Conservation (phyloP, 257 asterid species). For the Solanum tacnaense region DNA sequence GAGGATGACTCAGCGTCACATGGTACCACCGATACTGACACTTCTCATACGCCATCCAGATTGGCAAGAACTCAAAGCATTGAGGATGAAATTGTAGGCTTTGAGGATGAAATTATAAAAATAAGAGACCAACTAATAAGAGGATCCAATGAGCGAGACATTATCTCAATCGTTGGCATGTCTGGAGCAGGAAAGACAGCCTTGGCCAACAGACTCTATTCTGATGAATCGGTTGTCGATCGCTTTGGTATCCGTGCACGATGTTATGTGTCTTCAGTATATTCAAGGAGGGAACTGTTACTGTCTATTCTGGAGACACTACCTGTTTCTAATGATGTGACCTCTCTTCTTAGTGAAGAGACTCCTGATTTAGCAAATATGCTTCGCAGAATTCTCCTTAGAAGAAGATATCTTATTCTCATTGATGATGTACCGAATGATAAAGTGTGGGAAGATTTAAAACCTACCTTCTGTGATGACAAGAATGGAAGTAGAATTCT, state of each 20-base stretch:
- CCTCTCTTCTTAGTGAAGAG: rapidly evolving
- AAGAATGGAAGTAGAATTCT: background rate
- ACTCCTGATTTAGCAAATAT: background rate
- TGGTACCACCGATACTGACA: background rate
- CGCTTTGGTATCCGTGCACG: background rate
- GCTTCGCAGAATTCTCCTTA: background rate
- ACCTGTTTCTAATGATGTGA: rapidly evolving
- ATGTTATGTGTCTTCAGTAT: conserved; percentile 8
- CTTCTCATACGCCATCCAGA: background rate
- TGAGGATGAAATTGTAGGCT: too few species aligned
- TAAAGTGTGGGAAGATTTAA: background rate
- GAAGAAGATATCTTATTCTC: background rate
- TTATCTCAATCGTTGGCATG: background rate
- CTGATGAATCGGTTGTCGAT: background rate
- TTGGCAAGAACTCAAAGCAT: too few species aligned
- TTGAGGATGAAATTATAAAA: rapidly evolving
- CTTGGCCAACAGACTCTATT: background rate
- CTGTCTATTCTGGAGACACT: rapidly evolving
- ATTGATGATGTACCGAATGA: background rate
- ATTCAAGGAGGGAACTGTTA: background rate
- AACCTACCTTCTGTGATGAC: background rate
- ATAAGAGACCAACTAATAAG: rapidly evolving
- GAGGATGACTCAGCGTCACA: background rate
- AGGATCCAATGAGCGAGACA: rapidly evolving
- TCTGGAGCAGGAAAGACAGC: background rate